Base-by-base conservation (phyloP, 2,329 filamentous ascomycete genomes). In the Pseudopithomyces maydicus region DNA sequence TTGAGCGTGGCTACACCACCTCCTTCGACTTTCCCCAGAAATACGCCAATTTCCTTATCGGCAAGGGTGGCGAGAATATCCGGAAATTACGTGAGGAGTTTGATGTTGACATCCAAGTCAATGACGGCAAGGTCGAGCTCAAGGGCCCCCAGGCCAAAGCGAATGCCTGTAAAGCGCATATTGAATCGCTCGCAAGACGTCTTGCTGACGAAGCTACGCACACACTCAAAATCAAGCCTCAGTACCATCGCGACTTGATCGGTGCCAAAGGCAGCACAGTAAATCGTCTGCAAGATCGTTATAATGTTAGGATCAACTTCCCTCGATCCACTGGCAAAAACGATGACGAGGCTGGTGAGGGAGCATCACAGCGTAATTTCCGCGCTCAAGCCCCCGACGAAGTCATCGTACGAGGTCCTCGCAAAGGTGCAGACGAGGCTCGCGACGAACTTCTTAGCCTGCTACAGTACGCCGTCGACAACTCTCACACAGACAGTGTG, bases 141-240 rank as follows among this genome's bases (percentile, higher is more conserved):
- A 97, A 96, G 82, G 95, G 96, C 23, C 94, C 95, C 48, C 91
- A 96, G 79, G 91, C 92, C 49, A 98, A 98, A 83, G 92, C 93
- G 1, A 92, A 97, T 75, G 87, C 88, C 48, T 92, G 91, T 62
- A 95, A 90, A 76, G 81, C 88, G 38, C 88, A 97, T 71, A 97
- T 99, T 65, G 81, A 88, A 61, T 84, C 87, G 38, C 81, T 97
- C 63, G 89, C 86, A 39, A 92, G 90, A 74, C 90, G 90, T 73
- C 85, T 96, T 68, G 92, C 96, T 52, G 95, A 99, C 69, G 95
- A 99, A 80, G 88, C 90, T 5, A 96, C 89, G 1, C 89, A 96
- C 75, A 81, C 87, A 12, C 82, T 99, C 54, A 96, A 96, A 82
- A 90, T 99, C 66, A 91, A 96, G 55, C 90, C 94, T 54, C 92